phyloP scores from a whole-genome alignment of 2,329 filamentous ascomycete genomes.

The Nigrospora osmanthi region DNA sequence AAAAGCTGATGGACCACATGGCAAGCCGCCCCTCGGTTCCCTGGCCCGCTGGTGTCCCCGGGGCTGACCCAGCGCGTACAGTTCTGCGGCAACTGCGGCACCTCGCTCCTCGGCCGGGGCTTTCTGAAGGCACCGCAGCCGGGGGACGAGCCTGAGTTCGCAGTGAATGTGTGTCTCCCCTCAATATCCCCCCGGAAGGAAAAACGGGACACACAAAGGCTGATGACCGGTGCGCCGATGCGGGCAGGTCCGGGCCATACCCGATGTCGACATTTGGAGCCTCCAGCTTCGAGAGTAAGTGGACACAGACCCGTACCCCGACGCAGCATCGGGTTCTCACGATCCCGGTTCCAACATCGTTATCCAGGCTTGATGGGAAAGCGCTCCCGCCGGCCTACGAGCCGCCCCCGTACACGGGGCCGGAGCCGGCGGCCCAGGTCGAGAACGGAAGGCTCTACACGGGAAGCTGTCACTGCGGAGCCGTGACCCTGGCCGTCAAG shows the following conservation, averaged over 20 bases:
- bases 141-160: constrained; percentile 19
- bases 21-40: constrained; percentile 14
- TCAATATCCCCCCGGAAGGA: not conserved
- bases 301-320: no score
- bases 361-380: constrained; percentile 29
- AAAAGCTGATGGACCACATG: constrained; percentile 30
- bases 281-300: constrained; percentile 28
- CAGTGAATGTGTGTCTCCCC: constrained; percentile 31
- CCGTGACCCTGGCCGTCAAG: constrained; percentile 33
- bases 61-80: not conserved
- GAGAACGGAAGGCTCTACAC: constrained; percentile 33
- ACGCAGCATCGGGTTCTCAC: not conserved
- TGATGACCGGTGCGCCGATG: constrained; percentile 2
- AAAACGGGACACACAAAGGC: not conserved
- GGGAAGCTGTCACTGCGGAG: constrained; percentile 47
- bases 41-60: not conserved
- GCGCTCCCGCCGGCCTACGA: constrained; percentile 23
- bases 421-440: constrained; percentile 27
- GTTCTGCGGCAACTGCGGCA: constrained; percentile 47
- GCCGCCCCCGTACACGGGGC: constrained; percentile 28
- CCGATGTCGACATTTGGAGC: constrained; percentile 32
- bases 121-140: constrained; percentile 12
- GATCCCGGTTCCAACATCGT: not conserved
- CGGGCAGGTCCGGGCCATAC: constrained; percentile 32
- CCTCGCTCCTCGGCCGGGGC: constrained; percentile 25